These are phyloP conservation scores for Schwanniomyces polymorphus DNA, from an alignment of 805 yeast species.

Conservation along the genomic window DNA sequence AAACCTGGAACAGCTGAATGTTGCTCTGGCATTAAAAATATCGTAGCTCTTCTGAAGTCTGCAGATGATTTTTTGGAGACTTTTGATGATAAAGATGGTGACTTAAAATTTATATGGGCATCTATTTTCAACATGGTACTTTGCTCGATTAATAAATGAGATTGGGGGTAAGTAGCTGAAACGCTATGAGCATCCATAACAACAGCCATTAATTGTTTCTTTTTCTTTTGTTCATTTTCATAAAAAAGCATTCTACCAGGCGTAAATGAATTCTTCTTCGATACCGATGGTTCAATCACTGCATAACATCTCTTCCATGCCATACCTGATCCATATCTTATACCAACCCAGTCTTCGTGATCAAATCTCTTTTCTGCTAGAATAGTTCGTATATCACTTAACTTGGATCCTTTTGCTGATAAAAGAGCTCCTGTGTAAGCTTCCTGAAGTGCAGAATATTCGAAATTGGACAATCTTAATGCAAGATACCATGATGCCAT, in stretches of 20 bases:
- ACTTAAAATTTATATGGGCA: constrained; percentile 66
- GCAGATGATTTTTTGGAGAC: constrained; percentile 27
- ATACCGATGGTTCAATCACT: constrained; percentile 71
- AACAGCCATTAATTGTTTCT: constrained; percentile 74
- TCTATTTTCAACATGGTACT: constrained; percentile 88
- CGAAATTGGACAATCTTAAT: constrained; percentile 76
- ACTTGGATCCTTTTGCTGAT: constrained; percentile 84
- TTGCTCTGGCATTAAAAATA: constrained; percentile 45
- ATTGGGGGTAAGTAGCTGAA: constrained; percentile 91
- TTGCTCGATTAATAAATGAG: constrained; percentile 76
- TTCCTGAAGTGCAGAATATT: constrained; percentile 81
- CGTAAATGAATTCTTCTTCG: constrained; percentile 46
- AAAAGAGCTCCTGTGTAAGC: constrained; percentile 95
- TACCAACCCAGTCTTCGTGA: constrained; percentile 94
- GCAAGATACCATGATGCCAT: constrained; percentile 81
- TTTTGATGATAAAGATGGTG: constrained; percentile 36
- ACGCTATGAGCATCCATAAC: constrained; percentile 68
- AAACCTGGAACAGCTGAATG: constrained; percentile 49
- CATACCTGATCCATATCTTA: constrained; percentile 95
- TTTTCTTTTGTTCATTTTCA: constrained; percentile 76
- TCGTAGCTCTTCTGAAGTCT: constrained; percentile 41
- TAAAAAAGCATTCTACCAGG: constrained; percentile 77
- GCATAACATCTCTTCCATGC: constrained; percentile 96
- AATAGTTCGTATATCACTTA: constrained; percentile 84
- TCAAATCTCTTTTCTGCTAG: constrained; percentile 81